Base-by-base conservation (phyloP, 257 asterid genomes). In the Forsythia suspensa region DNA sequence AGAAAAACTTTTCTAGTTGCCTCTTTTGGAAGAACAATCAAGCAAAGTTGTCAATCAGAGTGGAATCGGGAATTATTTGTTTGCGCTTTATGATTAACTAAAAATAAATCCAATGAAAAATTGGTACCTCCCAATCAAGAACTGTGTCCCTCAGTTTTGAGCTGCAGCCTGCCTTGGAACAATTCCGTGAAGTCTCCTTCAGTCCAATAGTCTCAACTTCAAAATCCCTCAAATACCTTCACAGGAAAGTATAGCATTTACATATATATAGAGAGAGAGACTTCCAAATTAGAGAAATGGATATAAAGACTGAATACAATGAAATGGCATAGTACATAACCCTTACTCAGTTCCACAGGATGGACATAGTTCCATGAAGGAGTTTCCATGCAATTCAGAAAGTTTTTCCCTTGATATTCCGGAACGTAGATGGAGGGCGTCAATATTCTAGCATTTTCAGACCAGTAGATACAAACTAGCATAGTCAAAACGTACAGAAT, bases 61-160 rank as follows among this genome's bases (percentile, higher is more conserved):
- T 10, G 38, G 34, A 42, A 81, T 44, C 75, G 59, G 46, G 73
- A 18, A 55, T 71, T 48, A 38, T 69, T 63, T 73, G 15, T 34
- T 46, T 71, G 39, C 71, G 71, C 57, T 44, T 42, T 38, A 75
- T 69, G 73, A 78, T 38, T 77, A 74, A 71, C 65, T 43, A 42
- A 76, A 76, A 44, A 21, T 24, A 15, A 43, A 11, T 63, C n/a
- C 46, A 52, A 77, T 43, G 75, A 70, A 71, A 46, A 80, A 61
- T 6, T 34, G 2, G 38, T 90, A 95, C 99, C 97, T 95, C 98
- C 99, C 99, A 95, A 79, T 95, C 99, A 71, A 95, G 98, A 84
- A 95, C 98, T 9, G 97, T 89, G 89, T 95, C 99, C 90, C 89
- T 90, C 85, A 95, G 91, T 87, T 91, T 95, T 41, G 94, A 86